Conservation (phyloP, 495 filamentous ascomycete genomes). For the Podospora bellae-mahoneyi region DNA sequence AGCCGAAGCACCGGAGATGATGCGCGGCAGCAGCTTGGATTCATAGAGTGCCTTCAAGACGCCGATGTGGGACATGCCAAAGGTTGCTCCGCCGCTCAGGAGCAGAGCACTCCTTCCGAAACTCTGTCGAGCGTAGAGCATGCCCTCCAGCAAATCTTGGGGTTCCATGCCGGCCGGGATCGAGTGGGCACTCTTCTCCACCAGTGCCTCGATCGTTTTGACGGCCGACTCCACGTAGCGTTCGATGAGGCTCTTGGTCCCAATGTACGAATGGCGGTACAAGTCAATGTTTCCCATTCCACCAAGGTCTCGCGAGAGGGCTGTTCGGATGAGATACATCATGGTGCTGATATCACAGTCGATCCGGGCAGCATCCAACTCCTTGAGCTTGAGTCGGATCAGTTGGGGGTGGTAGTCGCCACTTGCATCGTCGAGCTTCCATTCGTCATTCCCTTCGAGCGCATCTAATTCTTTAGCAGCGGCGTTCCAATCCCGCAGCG, state of each 20-base stretch:
- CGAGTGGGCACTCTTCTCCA: slow-evolving; percentile 58
- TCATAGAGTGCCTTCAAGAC: slow-evolving; percentile 86
- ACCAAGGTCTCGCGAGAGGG: slow-evolving; percentile 75
- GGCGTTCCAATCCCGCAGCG: slow-evolving; percentile 60
- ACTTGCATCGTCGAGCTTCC: slow-evolving; percentile 61
- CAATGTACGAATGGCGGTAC: slow-evolving; percentile 79
- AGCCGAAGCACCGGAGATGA: slow-evolving; percentile 90
- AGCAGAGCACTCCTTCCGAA: slow-evolving; percentile 86
- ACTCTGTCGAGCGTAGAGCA: slow-evolving; percentile 76
- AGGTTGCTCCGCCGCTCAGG: slow-evolving; percentile 86
- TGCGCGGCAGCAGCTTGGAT: slow-evolving; percentile 71
- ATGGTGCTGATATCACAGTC: slow-evolving; percentile 68
- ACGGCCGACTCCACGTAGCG: slow-evolving; percentile 76
- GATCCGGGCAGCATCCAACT: slow-evolving; percentile 71
- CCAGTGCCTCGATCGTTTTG: slow-evolving; percentile 64
- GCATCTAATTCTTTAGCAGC: slow-evolving; percentile 75
- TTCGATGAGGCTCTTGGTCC: slow-evolving; percentile 85
- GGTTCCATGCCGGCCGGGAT: slow-evolving; percentile 52
- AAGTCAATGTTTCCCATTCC: slow-evolving; percentile 80
- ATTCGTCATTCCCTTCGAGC: slow-evolving; percentile 74
- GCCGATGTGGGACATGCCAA: slow-evolving; percentile 94
- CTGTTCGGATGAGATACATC: slow-evolving; percentile 77
- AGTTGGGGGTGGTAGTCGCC: slow-evolving; percentile 68
- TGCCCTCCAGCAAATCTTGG: slow-evolving; percentile 56
- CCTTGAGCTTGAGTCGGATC: slow-evolving; percentile 62